Percentiles rank a stretch among this genome's conserved stretches.
Evolutionary conservation across 2,329 filamentous ascomycete species (phyloP).

Genomic region (Pyrenophora seminiperda): DNA sequence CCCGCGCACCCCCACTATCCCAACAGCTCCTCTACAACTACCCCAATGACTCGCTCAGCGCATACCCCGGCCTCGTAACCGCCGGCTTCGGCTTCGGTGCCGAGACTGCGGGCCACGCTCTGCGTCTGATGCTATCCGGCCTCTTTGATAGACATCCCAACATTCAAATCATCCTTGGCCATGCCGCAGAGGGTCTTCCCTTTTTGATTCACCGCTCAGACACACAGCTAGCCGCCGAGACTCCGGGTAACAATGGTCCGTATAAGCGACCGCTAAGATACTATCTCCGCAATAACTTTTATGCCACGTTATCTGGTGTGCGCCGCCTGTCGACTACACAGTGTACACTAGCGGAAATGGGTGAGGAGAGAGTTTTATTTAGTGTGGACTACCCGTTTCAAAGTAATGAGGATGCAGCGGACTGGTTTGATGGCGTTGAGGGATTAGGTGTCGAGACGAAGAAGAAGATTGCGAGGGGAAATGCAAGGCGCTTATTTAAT

Average conservation of each 20-base stretch:
- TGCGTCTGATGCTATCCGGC: not conserved
- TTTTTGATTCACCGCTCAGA: not conserved
- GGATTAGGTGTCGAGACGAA: not conserved
- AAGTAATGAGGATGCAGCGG: not conserved
- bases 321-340: not conserved
- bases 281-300: not conserved
- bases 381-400: not conserved
- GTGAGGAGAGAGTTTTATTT: not conserved
- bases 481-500: not conserved
- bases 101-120: not conserved
- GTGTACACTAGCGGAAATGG: not conserved
- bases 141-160: not conserved
- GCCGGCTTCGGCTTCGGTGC: not conserved
- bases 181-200: not conserved
- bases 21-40: constrained; percentile 1
- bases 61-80: not conserved
- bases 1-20: not conserved
- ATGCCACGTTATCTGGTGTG: not conserved
- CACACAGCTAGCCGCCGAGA: not conserved
- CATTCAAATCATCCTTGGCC: not conserved
- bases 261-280: not conserved
- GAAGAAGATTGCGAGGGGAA: not conserved
- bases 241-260: not conserved
- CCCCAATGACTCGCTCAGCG: not conserved
- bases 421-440: not conserved